phyloP scores from a whole-genome alignment of 139 green algal genomes.

The Micractinium sp. region DNA sequence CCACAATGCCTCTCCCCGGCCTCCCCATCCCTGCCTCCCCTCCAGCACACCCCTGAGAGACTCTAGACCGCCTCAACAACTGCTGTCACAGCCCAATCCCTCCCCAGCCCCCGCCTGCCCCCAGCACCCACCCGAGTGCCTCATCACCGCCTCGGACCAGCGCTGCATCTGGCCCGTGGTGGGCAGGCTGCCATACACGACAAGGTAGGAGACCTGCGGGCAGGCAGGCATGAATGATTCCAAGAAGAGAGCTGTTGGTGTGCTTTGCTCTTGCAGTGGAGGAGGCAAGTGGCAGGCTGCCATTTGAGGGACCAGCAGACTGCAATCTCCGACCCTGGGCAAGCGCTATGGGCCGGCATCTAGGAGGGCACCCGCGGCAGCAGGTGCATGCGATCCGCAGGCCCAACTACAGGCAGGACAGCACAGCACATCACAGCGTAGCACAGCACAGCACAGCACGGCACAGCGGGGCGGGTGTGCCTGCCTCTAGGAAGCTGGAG shows the following conservation, averaged over 20 bases:
- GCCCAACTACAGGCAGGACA: background rate
- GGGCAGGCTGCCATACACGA: constrained; percentile 91
- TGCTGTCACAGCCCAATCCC: too few species aligned
- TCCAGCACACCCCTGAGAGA: too few species aligned
- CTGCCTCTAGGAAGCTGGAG: constrained; percentile 84
- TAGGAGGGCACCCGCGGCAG: background rate
- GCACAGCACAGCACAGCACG: too few species aligned
- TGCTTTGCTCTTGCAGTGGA: too few species aligned
- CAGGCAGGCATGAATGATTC: background rate
- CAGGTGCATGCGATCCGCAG: background rate
- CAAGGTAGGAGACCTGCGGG: constrained; percentile 69
- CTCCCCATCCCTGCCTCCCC: too few species aligned
- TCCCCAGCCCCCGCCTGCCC: background rate
- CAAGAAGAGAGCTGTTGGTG: too few species aligned
- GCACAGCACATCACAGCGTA: too few species aligned
- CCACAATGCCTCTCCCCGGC: too few species aligned
- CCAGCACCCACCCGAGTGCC: constrained; percentile 63
- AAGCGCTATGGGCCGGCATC: background rate
- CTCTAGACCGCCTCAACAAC: too few species aligned
- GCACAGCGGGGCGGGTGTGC: too few species aligned
- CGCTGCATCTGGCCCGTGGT: constrained; percentile 55
- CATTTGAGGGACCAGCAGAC: background rate
- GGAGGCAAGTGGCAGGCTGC: too few species aligned
- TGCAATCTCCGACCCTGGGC: background rate
- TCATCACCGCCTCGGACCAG: constrained; percentile 84